Conservation (phyloP, 805 yeast genomes). For the Nakazawaea wyomingensis region DNA sequence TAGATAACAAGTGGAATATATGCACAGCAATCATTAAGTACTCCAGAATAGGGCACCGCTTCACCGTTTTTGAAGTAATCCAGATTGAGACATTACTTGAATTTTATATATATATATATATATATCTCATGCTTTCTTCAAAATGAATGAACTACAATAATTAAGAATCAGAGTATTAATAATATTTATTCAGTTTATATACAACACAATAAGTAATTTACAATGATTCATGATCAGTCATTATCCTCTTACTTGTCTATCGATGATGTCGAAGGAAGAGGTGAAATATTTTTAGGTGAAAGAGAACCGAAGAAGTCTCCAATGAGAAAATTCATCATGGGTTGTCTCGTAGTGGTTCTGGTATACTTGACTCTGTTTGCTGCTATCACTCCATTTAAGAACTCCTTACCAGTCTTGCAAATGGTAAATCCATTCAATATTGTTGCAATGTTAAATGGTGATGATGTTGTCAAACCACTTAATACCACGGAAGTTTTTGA, state of each 20-base stretch:
- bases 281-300: slow-evolving; percentile 11
- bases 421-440: slow-evolving; percentile 5
- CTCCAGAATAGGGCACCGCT: no score
- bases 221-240: background rate
- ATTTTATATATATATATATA: no score
- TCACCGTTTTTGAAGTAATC: no score
- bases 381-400: slow-evolving; percentile 4
- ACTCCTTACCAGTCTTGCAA: slow-evolving; percentile 1
- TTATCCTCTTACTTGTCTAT: slow-evolving; percentile 3
- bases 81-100: no score
- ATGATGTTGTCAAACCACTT: slow-evolving; percentile 6
- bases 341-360: background rate
- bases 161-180: no score
- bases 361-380: slow-evolving; percentile 15
- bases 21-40: no score
- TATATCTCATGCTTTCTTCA: no score
- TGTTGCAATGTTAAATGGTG: background rate
- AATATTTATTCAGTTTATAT: background rate
- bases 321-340: background rate
- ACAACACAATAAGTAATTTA: no score
- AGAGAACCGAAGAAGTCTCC: background rate
- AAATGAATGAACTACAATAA: no score
- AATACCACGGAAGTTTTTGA: slow-evolving; percentile 16
- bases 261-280: slow-evolving; percentile 7
- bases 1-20: no score